Percentiles rank a stretch among this genome's conserved stretches.
Evolutionary conservation across 352 stramenopile genomes (phyloP).

Genomic region (Phytopythium oedochilum): DNA sequence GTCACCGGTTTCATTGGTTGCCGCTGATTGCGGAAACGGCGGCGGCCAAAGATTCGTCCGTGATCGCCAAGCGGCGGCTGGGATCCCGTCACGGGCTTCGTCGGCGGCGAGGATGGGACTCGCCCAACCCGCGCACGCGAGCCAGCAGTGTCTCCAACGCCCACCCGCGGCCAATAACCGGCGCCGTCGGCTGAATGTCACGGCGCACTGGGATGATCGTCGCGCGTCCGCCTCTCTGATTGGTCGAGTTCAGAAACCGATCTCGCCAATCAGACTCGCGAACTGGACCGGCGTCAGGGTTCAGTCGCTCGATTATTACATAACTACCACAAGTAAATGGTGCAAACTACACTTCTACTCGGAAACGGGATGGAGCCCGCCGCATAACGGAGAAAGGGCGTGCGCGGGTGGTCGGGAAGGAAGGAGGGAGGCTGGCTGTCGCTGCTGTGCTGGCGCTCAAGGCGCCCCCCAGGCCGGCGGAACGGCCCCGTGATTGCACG

Average conservation of each 20-base stretch:
- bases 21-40: not conserved
- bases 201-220: not conserved
- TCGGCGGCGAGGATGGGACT: not conserved
- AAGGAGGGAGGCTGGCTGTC: too few relatives aligned
- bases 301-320: not conserved
- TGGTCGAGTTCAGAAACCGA: not conserved
- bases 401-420: not conserved
- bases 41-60: not conserved
- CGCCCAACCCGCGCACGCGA: not conserved
- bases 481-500: too few relatives aligned
- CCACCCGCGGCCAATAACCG: slow-evolving; percentile 3
- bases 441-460: too few relatives aligned
- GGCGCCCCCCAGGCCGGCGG: too few relatives aligned
- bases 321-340: not conserved
- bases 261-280: slow-evolving; percentile 2
- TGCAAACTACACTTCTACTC: not conserved
- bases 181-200: slow-evolving; percentile 1
- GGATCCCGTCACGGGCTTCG: too few relatives aligned
- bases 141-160: too few relatives aligned
- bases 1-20: not conserved
- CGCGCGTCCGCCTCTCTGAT: not conserved
- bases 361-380: not conserved
- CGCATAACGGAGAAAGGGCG: not conserved
- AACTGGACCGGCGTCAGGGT: not conserved
- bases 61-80: not conserved